Evolutionary conservation across 495 filamentous ascomycete species (phyloP).

Genomic region (Cryomyces antarcticus): DNA sequence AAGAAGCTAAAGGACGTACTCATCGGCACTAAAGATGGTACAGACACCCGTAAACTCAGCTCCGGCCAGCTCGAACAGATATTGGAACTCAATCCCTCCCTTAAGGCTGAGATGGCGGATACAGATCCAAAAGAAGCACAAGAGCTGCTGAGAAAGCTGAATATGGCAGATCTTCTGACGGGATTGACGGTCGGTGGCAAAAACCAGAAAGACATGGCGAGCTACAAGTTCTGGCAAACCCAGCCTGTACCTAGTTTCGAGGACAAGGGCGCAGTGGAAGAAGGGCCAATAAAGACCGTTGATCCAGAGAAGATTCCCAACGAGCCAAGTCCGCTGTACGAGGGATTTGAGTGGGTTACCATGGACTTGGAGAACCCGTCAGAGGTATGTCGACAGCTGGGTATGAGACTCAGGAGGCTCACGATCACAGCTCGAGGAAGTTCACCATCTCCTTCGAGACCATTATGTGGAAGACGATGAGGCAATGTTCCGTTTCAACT

Average conservation of each 20-base stretch:
- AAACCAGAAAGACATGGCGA: slow-evolving; percentile 86
- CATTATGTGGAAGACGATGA: slow-evolving; percentile 96
- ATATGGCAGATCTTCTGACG: slow-evolving; percentile 61
- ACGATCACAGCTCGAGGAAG: slow-evolving; percentile 38
- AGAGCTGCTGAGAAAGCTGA: slow-evolving; percentile 50
- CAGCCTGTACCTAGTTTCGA: slow-evolving; percentile 77
- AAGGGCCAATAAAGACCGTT: slow-evolving; percentile 48
- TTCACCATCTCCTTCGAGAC: slow-evolving; percentile 70
- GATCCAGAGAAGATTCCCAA: slow-evolving; percentile 55
- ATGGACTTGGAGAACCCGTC: slow-evolving; percentile 56
- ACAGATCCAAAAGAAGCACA: slow-evolving; percentile 22
- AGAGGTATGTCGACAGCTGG: slow-evolving; percentile 23
- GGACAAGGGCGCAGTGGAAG: slow-evolving; percentile 19
- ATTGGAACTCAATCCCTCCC: slow-evolving; percentile 37
- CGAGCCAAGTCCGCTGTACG: slow-evolving; percentile 35
- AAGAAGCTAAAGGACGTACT: slow-evolving; percentile 23
- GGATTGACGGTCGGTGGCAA: slow-evolving; percentile 44
- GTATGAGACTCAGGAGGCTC: neutral
- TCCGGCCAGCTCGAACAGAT: slow-evolving; percentile 22
- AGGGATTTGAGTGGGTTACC: slow-evolving; percentile 83
- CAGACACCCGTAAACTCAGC: slow-evolving; percentile 6
- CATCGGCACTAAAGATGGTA: slow-evolving; percentile 2
- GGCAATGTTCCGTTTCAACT: slow-evolving; percentile 93
- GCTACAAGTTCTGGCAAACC: slow-evolving; percentile 96
- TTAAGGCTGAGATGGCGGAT: slow-evolving; percentile 31